These are phyloP conservation scores for Lanzia echinophila DNA, from an alignment of 2,329 filamentous ascomycete genomes.

Conservation along the genomic window DNA sequence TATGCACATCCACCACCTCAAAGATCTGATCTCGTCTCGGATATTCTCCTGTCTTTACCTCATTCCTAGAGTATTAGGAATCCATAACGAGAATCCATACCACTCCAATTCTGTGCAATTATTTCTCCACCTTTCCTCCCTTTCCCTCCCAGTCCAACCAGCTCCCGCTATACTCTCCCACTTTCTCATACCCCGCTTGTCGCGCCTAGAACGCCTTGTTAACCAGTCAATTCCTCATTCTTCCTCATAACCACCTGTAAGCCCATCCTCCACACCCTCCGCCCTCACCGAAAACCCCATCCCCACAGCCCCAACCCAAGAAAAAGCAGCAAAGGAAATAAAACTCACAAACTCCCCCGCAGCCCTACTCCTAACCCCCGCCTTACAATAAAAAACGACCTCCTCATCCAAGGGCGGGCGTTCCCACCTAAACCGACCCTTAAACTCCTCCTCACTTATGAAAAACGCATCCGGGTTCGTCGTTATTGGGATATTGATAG, in stretches of 20 bases:
- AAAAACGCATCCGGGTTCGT: slow-evolving; percentile 74
- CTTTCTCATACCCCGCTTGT: slow-evolving; percentile 56
- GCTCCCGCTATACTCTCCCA: slow-evolving; percentile 67
- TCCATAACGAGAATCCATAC: not conserved
- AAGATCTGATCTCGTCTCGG: too few relatives aligned
- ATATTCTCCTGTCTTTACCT: too few relatives aligned
- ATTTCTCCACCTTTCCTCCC: slow-evolving; percentile 44
- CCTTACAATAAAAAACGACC: slow-evolving; percentile 88
- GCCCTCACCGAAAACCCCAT: slow-evolving; percentile 37
- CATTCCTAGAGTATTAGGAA: too few relatives aligned
- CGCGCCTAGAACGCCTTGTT: too few relatives aligned
- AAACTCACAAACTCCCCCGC: slow-evolving; percentile 67
- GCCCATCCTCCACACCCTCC: too few relatives aligned
- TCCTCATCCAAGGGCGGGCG: slow-evolving; percentile 53
- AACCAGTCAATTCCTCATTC: too few relatives aligned
- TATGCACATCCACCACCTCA: too few relatives aligned
- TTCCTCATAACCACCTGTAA: too few relatives aligned
- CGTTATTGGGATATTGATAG: slow-evolving; percentile 75
- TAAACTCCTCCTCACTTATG: slow-evolving; percentile 70
- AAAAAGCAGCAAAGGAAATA: too few relatives aligned
- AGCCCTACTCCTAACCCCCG: slow-evolving; percentile 73
- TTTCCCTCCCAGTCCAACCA: slow-evolving; percentile 77
- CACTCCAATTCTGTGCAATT: not conserved
- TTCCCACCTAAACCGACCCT: slow-evolving; percentile 71
- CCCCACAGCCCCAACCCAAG: too few relatives aligned